These are phyloP conservation scores for Coemansia sp. DNA, from an alignment of 192 early-diverging fungal species.

Conservation along the genomic window DNA sequence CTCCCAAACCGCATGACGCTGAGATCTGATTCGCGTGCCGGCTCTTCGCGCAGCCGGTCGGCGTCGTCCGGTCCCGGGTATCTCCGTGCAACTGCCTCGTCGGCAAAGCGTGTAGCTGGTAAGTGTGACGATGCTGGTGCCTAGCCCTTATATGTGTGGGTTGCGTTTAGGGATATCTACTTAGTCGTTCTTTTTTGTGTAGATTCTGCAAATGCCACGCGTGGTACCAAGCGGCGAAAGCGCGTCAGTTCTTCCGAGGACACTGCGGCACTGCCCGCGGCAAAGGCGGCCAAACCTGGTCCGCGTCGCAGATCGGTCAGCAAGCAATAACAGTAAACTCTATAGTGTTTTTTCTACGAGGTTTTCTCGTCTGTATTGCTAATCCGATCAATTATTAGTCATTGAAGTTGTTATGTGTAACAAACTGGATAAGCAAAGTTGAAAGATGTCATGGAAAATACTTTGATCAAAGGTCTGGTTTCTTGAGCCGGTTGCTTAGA, in stretches of 20 bases:
- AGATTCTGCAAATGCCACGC: constrained; percentile 14
- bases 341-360: constrained; percentile 1
- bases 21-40: constrained; percentile 19
- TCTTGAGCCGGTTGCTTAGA: constrained; percentile 12
- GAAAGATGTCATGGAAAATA: too few relatives aligned
- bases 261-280: background rate
- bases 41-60: background rate
- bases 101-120: constrained; percentile 34
- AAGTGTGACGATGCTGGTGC: constrained; percentile 1
- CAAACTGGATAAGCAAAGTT: too few relatives aligned
- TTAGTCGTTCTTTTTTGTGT: background rate
- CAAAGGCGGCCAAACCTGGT: constrained; percentile 24
- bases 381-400: background rate
- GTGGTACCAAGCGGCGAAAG: constrained; percentile 50
- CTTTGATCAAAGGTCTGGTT: background rate
- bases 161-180: background rate
- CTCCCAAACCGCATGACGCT: constrained; percentile 37
- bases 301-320: constrained; percentile 23
- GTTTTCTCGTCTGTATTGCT: background rate
- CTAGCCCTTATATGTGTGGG: too few relatives aligned
- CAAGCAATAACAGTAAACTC: constrained; percentile 13
- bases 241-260: constrained; percentile 6
- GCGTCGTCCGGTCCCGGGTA: constrained; percentile 27
- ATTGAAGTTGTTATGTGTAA: too few relatives aligned
- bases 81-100: constrained; percentile 44